Evolutionary conservation across 2,329 filamentous ascomycete species (phyloP), one percentile per base, ranked within the genome.

Genomic region (Aspergillus awamori): DNA sequence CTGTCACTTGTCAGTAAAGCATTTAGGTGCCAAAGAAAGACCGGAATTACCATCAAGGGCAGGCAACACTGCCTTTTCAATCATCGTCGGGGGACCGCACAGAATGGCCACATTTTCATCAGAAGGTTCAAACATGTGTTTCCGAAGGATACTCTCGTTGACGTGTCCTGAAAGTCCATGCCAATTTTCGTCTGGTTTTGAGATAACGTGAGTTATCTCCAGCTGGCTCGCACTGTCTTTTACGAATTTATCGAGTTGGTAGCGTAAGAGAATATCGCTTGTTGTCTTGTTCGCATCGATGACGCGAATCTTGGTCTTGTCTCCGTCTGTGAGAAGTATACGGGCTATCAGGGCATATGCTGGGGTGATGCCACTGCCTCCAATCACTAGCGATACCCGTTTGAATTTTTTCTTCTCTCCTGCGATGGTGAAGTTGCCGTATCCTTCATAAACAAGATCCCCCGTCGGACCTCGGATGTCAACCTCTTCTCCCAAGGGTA

Each of bases 391-490:
- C 0, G 76, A 79, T 20, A 85, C 76, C 11, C 75, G 77, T 20
- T 72, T 70, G 66, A 84, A 85, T 3, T 63, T 71, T 24, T 71
- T 70, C 24, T 78, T 65, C 28, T 79, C 74, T 28, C 74, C 74
- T 17, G 80, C 77, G 56, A 85, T 79, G 24, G 65, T 64, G 69
- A 86, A 85, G 1, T 69, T 63, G 3, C 82, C 81, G 53, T 80
- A 67, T 2, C 81, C 81, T 3, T 76, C 70, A 69, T 86, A 85
- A 3, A 73, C 68, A 24, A 85, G 83, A 39, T 83, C 80, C 15
- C 83, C 83, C 0, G 78, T 79, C 0, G 83, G 83, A 0, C 83
- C 83, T 13, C 79, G 80, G 33, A 85, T 76, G 63, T 86, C 83
- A 30, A 84, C 72, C 59, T 82, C 77, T 64, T 83, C 80, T 17